Evolutionary conservation across 768 basidiomycete species (phyloP), one percentile per base, ranked within the genome.

Genomic region (Mycena indigotica): DNA sequence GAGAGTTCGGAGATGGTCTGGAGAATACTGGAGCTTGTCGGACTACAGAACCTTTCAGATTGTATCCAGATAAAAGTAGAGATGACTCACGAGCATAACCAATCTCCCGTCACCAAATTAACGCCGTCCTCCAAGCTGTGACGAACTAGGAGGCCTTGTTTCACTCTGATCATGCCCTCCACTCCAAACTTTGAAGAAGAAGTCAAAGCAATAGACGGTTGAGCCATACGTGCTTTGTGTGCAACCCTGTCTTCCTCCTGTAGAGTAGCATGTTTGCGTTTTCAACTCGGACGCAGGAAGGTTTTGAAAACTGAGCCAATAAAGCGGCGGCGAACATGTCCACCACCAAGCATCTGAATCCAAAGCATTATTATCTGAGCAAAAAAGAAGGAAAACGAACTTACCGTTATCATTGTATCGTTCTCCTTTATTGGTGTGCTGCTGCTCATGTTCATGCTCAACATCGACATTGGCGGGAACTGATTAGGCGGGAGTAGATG

Each of bases 351-450:
- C 89, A 93, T 91, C 87, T 90, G 58, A 1, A n/a, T 35, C 5
- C n/a, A 45, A 8, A 24, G 38, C 56, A 25, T 56, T 52, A 59
- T 53, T 21, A 49, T 26, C 54, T 40, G 67, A n/a, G n/a, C n/a
- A 32, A 49, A 30, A 4, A 15, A 3, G 13, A 6, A 12, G 26
- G 32, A 28, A 48, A 21, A 21, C 41, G 30, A 19, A 73, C 85
- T 67, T 70, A 89, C 88, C 32, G 81, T 83, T 46, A 92, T 87
- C 89, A 91, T 90, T 0, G 91, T 92, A 63, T 92, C 90, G 57
- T 91, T 87, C 25, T 91, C 89, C 61, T 78, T 79, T 41, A 72
- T 70, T 0, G 85, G 80, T 56, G 81, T 83, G 40, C 83, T 80
- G 32, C 17, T 25, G 3, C 71, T 68, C 26, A 73, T 75, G 56